phyloP scores from a whole-genome alignment of 2,329 filamentous ascomycete genomes.

The Metarhizium sp. region DNA sequence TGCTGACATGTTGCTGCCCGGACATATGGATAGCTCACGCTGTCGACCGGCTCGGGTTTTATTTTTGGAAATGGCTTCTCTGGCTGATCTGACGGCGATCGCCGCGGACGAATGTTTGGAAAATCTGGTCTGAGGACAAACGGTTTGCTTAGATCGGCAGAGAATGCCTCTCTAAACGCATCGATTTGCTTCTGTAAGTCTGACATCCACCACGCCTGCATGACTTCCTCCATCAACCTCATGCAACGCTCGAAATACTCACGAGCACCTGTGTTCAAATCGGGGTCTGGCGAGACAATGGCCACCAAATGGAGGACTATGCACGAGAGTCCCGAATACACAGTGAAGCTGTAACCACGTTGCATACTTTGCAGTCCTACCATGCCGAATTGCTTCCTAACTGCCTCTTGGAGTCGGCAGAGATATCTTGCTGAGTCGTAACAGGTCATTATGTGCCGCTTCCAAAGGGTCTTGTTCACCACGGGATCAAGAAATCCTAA shows the following conservation, averaged over 20 bases:
- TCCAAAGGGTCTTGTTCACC: slow-evolving; percentile 65
- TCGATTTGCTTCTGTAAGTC: slow-evolving; percentile 88
- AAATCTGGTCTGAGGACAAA: slow-evolving; percentile 86
- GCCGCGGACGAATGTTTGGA: slow-evolving; percentile 71
- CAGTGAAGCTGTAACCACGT: slow-evolving; percentile 85
- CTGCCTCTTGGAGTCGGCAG: slow-evolving; percentile 77
- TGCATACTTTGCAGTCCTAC: slow-evolving; percentile 83
- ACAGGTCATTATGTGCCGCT: slow-evolving; percentile 76
- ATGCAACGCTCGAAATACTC: slow-evolving; percentile 90
- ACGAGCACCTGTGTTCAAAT: slow-evolving; percentile 72
- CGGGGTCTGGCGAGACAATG: slow-evolving; percentile 83
- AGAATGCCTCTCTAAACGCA: slow-evolving; percentile 81
- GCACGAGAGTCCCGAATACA: slow-evolving; percentile 86
- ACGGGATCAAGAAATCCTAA: slow-evolving; percentile 69
- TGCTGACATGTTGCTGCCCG: slow-evolving; percentile 41
- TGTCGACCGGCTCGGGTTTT: background rate
- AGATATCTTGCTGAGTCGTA: slow-evolving; percentile 76
- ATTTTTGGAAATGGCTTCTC: slow-evolving; percentile 45
- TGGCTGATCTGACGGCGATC: slow-evolving; percentile 40
- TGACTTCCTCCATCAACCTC: slow-evolving; percentile 82
- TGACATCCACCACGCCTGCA: slow-evolving; percentile 73
- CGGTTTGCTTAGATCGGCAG: slow-evolving; percentile 70
- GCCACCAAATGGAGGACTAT: slow-evolving; percentile 92
- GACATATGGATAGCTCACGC: slow-evolving; percentile 54
- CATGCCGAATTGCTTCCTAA: slow-evolving; percentile 66